Percentiles rank a stretch among this genome's conserved stretches.
These are phyloP conservation scores for Aspergillus latus DNA, from an alignment of 2,329 filamentous ascomycete species.

Conservation along the genomic window DNA sequence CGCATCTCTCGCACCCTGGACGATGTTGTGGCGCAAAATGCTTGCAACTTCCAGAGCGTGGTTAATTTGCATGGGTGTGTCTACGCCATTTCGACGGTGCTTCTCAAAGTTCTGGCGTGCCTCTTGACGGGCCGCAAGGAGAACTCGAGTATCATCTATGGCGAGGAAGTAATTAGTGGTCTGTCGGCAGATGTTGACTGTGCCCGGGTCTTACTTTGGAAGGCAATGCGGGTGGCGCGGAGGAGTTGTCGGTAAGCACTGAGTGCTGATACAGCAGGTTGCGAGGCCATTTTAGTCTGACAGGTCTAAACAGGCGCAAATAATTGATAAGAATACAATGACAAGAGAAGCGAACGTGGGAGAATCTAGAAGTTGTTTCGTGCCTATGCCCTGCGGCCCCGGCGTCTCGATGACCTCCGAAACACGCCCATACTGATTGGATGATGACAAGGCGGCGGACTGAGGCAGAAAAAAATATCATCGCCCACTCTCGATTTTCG, in stretches of 20 bases:
- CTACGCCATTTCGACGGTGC: conserved; percentile 61
- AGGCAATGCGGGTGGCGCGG: conserved; percentile 78
- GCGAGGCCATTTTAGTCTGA: conserved; percentile 24
- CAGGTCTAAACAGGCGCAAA: not conserved
- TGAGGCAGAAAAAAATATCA: conserved; percentile 38
- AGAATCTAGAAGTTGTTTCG: not conserved
- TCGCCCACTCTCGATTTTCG: conserved; percentile 12
- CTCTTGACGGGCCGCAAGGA: conserved; percentile 68
- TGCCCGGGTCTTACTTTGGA: conserved; percentile 61
- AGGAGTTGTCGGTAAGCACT: conserved; percentile 78
- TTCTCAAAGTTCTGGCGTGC: conserved; percentile 73
- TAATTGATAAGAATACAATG: not conserved
- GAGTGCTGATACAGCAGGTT: conserved; percentile 58
- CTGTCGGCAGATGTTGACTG: not conserved
- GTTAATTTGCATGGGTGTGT: conserved; percentile 64
- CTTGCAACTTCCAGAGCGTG: conserved; percentile 80
- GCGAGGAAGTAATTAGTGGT: conserved; percentile 13
- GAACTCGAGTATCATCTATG: conserved; percentile 63
- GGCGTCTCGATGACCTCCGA: conserved; percentile 23
- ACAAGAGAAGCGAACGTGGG: not conserved
- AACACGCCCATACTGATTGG: conserved; percentile 32
- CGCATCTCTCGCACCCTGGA: conserved; percentile 66
- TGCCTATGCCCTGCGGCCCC: not conserved
- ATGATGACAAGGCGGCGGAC: conserved; percentile 21
- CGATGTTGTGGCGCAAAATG: conserved; percentile 78